These are phyloP conservation scores for Pseudozyma thailandica DNA, from an alignment of 1,284 basidiomycete genomes.

Conservation along the genomic window DNA sequence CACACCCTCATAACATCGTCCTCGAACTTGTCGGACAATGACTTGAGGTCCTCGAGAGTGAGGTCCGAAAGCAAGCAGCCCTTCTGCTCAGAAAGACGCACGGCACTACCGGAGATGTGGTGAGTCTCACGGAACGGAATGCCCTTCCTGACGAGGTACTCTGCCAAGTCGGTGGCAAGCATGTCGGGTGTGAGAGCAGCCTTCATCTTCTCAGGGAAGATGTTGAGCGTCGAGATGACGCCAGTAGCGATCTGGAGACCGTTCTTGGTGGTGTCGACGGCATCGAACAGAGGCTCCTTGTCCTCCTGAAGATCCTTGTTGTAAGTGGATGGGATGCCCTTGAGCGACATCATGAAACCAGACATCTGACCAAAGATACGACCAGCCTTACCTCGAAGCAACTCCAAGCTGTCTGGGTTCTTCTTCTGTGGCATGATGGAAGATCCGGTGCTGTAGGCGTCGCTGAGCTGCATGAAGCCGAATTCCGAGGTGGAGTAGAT, in stretches of 20 bases:
- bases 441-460: conserved; percentile 97
- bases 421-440: conserved; percentile 99
- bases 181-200: conserved; percentile 93
- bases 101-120: conserved; percentile 94
- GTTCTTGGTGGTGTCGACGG: conserved; percentile 88
- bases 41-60: conserved; percentile 80
- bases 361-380: conserved; percentile 95
- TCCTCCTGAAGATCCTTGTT: conserved; percentile 99
- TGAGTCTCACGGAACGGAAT: conserved; percentile 97
- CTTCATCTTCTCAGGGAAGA: conserved; percentile 88
- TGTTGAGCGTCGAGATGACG: conserved; percentile 84
- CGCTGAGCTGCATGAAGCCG: conserved; percentile 90
- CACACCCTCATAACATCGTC: conserved; percentile 76
- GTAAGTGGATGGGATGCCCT: conserved; percentile 96
- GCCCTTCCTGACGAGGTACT: conserved; percentile 97
- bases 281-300: conserved; percentile 96
- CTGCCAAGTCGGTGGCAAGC: conserved; percentile 94
- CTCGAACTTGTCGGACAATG: conserved; percentile 80
- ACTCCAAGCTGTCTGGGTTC: conserved; percentile 95
- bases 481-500: conserved; percentile 97
- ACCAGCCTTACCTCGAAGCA: conserved; percentile 93
- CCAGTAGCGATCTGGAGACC: conserved; percentile 93
- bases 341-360: conserved; percentile 97
- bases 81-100: conserved; percentile 88
- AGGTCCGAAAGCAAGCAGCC: conserved; percentile 84